These are phyloP conservation scores for Aquanectria penicillioides DNA, from an alignment of 2,329 filamentous ascomycete genomes.

Conservation along the genomic window DNA sequence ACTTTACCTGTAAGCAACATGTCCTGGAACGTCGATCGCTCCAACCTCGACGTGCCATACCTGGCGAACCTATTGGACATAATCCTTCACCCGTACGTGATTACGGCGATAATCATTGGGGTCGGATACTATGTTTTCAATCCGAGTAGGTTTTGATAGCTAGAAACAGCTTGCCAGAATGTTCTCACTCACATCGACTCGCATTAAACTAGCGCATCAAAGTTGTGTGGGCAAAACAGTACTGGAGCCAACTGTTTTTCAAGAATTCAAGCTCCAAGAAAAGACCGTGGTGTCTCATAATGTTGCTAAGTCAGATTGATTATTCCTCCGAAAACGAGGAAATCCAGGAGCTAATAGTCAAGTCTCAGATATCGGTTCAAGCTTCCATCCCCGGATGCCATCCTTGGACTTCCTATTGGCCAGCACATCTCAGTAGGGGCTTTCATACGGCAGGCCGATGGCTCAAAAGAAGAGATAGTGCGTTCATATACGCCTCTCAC, in stretches of 20 bases:
- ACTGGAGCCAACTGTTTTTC: constrained; percentile 79
- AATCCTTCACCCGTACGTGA: background rate
- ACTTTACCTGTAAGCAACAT: too few species aligned
- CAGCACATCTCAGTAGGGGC: constrained; percentile 97
- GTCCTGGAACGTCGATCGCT: too few species aligned
- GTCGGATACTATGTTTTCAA: background rate
- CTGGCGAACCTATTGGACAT: background rate
- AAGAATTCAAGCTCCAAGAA: constrained; percentile 89
- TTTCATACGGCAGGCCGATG: constrained; percentile 71
- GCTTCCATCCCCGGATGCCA: constrained; percentile 78
- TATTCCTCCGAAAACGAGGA: background rate
- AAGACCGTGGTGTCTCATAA: constrained; percentile 97
- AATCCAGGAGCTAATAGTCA: background rate
- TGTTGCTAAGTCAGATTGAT: constrained; percentile 75
- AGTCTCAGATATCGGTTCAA: constrained; percentile 82
- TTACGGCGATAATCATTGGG: background rate
- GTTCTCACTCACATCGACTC: too few species aligned
- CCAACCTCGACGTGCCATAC: too few species aligned
- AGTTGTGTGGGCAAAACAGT: background rate
- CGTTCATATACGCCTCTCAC: constrained; percentile 92
- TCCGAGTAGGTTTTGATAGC: background rate
- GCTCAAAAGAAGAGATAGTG: constrained; percentile 80
- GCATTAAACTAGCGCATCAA: too few species aligned
- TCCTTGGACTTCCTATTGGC: constrained; percentile 94
- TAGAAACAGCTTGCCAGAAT: too few species aligned